Evolutionary conservation across 1,139 yeast genomes (phyloP), one percentile per base, ranked within the genome.

Genomic region (Suhomyces coccinellae): DNA sequence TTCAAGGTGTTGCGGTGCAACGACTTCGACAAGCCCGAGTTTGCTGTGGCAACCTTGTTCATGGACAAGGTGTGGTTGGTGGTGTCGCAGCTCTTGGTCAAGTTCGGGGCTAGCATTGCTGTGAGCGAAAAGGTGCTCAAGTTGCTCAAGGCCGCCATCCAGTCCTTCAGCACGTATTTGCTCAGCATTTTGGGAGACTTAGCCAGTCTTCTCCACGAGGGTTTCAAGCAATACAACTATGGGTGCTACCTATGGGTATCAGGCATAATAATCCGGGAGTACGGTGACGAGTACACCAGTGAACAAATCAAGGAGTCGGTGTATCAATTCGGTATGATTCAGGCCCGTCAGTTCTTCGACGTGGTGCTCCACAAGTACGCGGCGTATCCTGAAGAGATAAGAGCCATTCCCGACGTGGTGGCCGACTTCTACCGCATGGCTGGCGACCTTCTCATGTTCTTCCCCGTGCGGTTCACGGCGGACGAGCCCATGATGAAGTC

Each of bases 231-330:
- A 38, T 85, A 85, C 29, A 80, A 82, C 36, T 80, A 70, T 58
- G 97, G 97, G 2, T 87, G 96, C 62, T 91, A 85, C 60, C 69
- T 91, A 47, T 91, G 96, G 95, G 95, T 88, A 14, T 85, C 96
- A 3, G 97, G 97, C 4, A 78, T 87, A 5, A 70, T 89, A 27
- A 80, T 91, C 43, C 80, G 89, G 49, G 95, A 87, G 51, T 90
- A 79, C 64, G 85, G 87, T 26, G 88, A 83, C 59, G 87, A 80
- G 46, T 71, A 71, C 47, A 63, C 75, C 36, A 55, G 66, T 24
- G 59, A 60, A 6, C 66, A 61, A 27, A 58, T 73, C 44, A 66
- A 73, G 51, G 65, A 66, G 40, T 65, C 76, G 27, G 72, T 79
- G 35, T 73, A 73, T 66, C 62, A 69, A 38, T 80, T 81, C 61